phyloP scores from a whole-genome alignment of 306 rosid genomes.

The Geum urbanum region DNA sequence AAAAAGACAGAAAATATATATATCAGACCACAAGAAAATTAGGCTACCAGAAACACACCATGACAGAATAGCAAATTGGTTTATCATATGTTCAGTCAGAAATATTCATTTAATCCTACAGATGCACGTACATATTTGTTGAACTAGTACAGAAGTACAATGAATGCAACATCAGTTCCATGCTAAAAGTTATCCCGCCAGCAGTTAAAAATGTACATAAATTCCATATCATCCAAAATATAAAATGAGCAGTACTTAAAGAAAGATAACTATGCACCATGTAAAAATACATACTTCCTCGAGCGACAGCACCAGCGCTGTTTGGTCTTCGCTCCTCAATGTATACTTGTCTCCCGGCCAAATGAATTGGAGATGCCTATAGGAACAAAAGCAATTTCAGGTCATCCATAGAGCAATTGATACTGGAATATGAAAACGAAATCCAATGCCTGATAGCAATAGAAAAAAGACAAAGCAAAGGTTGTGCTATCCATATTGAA shows the following conservation, averaged over 20 bases:
- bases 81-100: background rate
- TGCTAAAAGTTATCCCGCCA: background rate
- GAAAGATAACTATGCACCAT: background rate
- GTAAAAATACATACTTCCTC: slow-evolving; percentile 64
- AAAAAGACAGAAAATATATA: slow-evolving; percentile 8
- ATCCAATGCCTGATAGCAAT: background rate
- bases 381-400: slow-evolving; percentile 20
- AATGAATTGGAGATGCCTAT: slow-evolving; percentile 86
- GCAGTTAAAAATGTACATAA: background rate
- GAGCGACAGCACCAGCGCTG: slow-evolving; percentile 41
- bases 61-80: background rate
- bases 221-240: background rate
- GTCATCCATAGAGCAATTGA: slow-evolving; percentile 1
- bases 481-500: background rate
- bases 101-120: background rate
- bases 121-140: background rate
- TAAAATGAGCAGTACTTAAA: background rate
- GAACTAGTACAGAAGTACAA: background rate
- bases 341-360: slow-evolving; percentile 88
- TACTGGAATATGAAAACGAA: background rate
- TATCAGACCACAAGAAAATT: slow-evolving; percentile 5
- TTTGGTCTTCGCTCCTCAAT: slow-evolving; percentile 90
- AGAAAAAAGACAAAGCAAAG: background rate
- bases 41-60: background rate
- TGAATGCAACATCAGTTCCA: background rate